A percentile compares a stretch with the other conserved stretches of the same genome.
Evolutionary conservation across 2,329 filamentous ascomycete species (phyloP).

Genomic region (Trichoderma breve): DNA sequence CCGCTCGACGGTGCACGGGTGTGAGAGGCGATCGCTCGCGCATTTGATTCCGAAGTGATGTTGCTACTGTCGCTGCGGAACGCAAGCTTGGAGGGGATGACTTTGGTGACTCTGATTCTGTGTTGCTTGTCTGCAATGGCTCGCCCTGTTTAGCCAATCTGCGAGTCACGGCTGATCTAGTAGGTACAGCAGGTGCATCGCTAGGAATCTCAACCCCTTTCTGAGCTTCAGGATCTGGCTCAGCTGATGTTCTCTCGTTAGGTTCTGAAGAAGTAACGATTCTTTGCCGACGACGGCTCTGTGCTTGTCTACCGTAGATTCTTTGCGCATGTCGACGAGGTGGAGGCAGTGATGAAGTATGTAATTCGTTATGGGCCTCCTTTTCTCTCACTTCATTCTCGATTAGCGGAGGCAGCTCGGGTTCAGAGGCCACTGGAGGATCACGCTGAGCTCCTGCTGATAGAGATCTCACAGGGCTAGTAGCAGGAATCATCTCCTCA

Average conservation of each 20-base stretch:
- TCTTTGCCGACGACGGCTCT: background rate
- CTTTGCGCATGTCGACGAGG: constrained; percentile 13
- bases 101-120: background rate
- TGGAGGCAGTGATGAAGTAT: constrained; percentile 5
- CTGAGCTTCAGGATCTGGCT: background rate
- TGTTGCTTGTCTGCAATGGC: background rate
- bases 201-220: background rate
- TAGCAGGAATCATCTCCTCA: constrained; percentile 41
- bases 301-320: background rate
- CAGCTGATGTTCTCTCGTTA: background rate
- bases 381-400: constrained; percentile 23
- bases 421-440: constrained; percentile 28
- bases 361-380: constrained; percentile 21
- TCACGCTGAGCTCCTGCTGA: constrained; percentile 27
- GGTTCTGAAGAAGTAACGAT: constrained; percentile 3
- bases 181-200: background rate
- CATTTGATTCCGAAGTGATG: constrained; percentile 16
- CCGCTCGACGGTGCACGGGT: constrained; percentile 24
- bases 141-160: background rate
- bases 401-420: constrained; percentile 36
- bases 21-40: constrained; percentile 26
- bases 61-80: background rate
- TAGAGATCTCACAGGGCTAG: constrained; percentile 36
- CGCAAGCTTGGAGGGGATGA: background rate
- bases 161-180: background rate